Percentiles rank a stretch among this genome's conserved stretches.
phyloP scores from a whole-genome alignment of 2,329 filamentous ascomycete species.

The Chalara sp. region DNA sequence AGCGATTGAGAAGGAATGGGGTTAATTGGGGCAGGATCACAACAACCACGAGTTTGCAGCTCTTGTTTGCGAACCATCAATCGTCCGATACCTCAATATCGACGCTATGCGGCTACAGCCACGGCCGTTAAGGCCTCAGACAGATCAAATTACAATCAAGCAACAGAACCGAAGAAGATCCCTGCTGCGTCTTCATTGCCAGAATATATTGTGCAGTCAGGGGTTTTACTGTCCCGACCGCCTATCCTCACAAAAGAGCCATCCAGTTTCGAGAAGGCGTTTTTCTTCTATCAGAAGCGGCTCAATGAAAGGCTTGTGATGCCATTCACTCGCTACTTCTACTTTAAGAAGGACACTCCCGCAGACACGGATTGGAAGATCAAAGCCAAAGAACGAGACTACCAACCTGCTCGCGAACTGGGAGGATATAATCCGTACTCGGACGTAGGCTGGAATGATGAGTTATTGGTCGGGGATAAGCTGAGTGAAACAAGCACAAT shows the following conservation, averaged over 20 bases:
- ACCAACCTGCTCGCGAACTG: slow-evolving; percentile 75
- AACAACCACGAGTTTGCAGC: slow-evolving; percentile 22
- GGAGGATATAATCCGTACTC: slow-evolving; percentile 74
- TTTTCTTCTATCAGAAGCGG: slow-evolving; percentile 94
- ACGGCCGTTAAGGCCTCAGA: slow-evolving; percentile 17
- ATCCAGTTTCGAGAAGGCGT: slow-evolving; percentile 84
- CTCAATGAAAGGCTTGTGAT: slow-evolving; percentile 87
- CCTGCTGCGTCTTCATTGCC: slow-evolving; percentile 10
- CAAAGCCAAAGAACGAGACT: slow-evolving; percentile 67
- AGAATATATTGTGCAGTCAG: slow-evolving; percentile 46
- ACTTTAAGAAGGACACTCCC: slow-evolving; percentile 87
- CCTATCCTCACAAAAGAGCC: slow-evolving; percentile 80
- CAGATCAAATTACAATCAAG: slow-evolving; percentile 16
- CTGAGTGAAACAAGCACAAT: slow-evolving; percentile 44
- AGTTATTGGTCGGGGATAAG: slow-evolving; percentile 68
- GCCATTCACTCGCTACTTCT: slow-evolving; percentile 86
- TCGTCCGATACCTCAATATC: not conserved
- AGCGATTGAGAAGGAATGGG: not conserved
- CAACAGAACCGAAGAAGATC: slow-evolving; percentile 1
- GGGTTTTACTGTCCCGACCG: slow-evolving; percentile 80
- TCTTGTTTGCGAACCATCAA: not conserved
- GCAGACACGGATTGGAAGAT: slow-evolving; percentile 83
- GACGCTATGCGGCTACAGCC: slow-evolving; percentile 24
- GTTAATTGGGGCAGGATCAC: slow-evolving; percentile 12
- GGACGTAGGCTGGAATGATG: slow-evolving; percentile 80